These are phyloP conservation scores for Chlorencoelia australis DNA, from an alignment of 2,329 filamentous ascomycete genomes.

Conservation along the genomic window DNA sequence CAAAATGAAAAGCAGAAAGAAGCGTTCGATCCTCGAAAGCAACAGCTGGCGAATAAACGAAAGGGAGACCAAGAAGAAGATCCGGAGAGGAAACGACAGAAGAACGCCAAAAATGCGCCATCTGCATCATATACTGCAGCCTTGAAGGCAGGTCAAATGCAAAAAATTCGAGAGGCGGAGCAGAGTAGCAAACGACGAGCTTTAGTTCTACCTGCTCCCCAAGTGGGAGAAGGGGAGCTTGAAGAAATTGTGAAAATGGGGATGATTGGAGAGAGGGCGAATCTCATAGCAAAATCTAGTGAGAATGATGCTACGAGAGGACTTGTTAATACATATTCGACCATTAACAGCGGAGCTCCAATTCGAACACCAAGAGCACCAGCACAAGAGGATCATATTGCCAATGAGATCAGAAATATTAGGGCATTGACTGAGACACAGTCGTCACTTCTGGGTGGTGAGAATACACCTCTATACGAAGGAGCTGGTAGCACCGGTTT, in stretches of 20 bases:
- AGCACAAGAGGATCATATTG: constrained; percentile 87
- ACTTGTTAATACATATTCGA: constrained; percentile 77
- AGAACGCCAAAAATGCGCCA: constrained; percentile 75
- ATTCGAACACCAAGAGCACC: constrained; percentile 88
- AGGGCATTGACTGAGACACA: constrained; percentile 86
- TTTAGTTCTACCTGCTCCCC: constrained; percentile 76
- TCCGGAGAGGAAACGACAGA: constrained; percentile 69
- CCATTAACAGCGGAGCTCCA: constrained; percentile 69
- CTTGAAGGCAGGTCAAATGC: constrained; percentile 85
- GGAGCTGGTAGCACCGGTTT: constrained; percentile 78
- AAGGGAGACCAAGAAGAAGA: constrained; percentile 88
- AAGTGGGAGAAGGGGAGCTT: constrained; percentile 85
- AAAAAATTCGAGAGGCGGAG: constrained; percentile 90
- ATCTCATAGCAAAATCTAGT: constrained; percentile 60
- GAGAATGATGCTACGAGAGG: constrained; percentile 81
- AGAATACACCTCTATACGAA: constrained; percentile 83
- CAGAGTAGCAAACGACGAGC: constrained; percentile 86
- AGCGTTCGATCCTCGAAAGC: constrained; percentile 84
- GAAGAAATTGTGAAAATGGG: constrained; percentile 99
- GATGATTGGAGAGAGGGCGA: constrained; percentile 81
- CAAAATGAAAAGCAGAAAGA: constrained; percentile 77
- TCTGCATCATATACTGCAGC: constrained; percentile 76
- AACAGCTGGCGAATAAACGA: constrained; percentile 82
- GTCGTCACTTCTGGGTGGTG: constrained; percentile 84
- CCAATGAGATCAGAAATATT: constrained; percentile 94